phyloP scores from a whole-genome alignment of 495 filamentous ascomycete species.

The Usnea hakonensis region DNA sequence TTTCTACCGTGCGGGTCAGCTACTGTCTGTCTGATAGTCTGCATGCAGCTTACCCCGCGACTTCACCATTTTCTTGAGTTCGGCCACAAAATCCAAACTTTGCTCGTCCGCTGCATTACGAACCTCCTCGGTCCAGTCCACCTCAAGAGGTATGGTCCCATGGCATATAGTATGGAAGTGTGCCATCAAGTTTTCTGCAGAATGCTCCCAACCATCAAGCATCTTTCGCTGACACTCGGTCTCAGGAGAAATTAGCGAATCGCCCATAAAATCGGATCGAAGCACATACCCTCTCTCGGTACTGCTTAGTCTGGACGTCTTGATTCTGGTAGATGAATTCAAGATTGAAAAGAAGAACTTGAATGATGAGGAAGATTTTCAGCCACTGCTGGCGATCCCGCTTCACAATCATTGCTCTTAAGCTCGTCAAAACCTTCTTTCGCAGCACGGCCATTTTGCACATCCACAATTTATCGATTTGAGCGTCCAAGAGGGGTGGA shows the following conservation, averaged over 20 bases:
- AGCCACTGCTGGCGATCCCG: background rate
- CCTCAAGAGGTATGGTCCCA: background rate
- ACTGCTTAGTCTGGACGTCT: background rate
- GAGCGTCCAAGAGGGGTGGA: conserved; percentile 10
- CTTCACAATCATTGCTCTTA: background rate
- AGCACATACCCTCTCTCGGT: background rate
- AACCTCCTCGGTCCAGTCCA: background rate
- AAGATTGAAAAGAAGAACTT: conserved; percentile 4
- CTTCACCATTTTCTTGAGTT: background rate
- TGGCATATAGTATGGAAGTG: background rate
- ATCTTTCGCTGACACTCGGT: background rate
- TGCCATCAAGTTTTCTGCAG: background rate
- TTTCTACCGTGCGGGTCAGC: background rate
- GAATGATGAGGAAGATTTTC: background rate
- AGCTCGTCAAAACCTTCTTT: background rate
- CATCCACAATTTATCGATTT: conserved; percentile 5
- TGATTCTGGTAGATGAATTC: conserved; percentile 8
- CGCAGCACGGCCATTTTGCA: background rate
- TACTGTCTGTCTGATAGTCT: background rate
- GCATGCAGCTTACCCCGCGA: conserved; percentile 8
- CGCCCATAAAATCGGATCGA: background rate
- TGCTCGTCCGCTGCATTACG: background rate
- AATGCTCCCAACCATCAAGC: background rate
- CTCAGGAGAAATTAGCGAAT: background rate
- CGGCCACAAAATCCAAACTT: background rate